Evolutionary conservation across 768 basidiomycete genomes (phyloP), one percentile per base, ranked within the genome.

Genomic region (Rhizopogon vinicolor): DNA sequence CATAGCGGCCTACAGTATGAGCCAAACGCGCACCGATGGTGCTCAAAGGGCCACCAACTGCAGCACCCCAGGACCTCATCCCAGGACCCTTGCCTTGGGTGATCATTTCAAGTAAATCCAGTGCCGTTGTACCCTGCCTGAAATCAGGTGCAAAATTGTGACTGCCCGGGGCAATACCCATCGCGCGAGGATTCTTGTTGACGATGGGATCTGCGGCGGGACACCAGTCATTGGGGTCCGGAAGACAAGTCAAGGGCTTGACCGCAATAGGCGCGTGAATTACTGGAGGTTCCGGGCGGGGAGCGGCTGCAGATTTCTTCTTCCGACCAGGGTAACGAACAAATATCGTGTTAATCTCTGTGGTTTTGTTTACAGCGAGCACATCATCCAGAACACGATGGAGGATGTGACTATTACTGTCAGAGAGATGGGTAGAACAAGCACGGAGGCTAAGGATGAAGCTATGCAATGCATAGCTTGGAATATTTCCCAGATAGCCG

Each of bases 201-300:
- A 70, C 44, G 16, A 70, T 57, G 14, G 70, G 70, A 42, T 70
- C 70, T 43, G 61, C 62, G 43, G 63, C 48, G 1, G 70, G 70
- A 43, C 63, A 69, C 70, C 69, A 70, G 54, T 64, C 63, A 19
- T 40, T 37, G 7, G 57, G 25, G 18, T 56, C 52, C 31, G 64
- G 56, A 9, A 65, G 37, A 49, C 50, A 44, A 29, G 56, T 39
- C 18, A 41, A 52, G 44, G 49, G 48, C 25, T 48, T 57, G n/a
- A 60, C 28, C 13, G 60, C 58, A 16, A 58, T 61, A 6, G 65
- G 60, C 29, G 58, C 56, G 14, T 60, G 25, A 29, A 60, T 55
- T 42, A 58, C 57, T 28, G 51, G 16, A 25, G 51, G 18, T 12
- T 33, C 51, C 35, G 46, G 49, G n/a, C 3, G 48, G 33, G 33